These are phyloP conservation scores for Candida ovalis DNA, from an alignment of 805 yeast genomes.

Conservation along the genomic window DNA sequence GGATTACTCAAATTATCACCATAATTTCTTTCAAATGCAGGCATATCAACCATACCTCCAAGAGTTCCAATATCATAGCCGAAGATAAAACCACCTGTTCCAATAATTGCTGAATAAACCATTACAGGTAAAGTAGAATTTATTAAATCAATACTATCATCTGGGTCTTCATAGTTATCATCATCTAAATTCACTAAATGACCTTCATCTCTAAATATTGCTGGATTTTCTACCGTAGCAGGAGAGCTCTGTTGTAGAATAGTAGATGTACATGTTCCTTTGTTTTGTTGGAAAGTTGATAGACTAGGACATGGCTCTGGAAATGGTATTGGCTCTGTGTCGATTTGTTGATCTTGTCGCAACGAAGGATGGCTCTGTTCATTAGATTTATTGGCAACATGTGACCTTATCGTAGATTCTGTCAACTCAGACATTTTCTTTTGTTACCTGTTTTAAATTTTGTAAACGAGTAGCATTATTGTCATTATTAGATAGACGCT, in stretches of 20 bases:
- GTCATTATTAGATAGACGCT: no score
- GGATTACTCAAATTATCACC: constrained; percentile 18
- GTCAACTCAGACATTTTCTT: no score
- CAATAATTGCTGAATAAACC: constrained; percentile 23
- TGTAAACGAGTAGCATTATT: no score
- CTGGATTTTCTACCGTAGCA: background rate
- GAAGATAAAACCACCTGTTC: constrained; percentile 32
- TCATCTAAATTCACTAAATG: background rate
- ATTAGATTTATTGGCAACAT: no score
- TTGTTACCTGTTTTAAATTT: no score
- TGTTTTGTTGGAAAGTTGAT: no score
- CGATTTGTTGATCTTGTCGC: no score
- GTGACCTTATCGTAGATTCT: no score
- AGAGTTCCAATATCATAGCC: constrained; percentile 37
- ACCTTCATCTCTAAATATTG: background rate
- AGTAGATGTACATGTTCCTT: no score
- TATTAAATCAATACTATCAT: constrained; percentile 8
- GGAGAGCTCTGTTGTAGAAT: background rate
- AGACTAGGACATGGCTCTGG: no score
- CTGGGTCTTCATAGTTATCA: background rate
- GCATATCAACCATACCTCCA: constrained; percentile 32
- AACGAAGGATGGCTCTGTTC: no score
- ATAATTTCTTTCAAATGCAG: constrained; percentile 21
- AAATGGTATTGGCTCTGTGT: no score
- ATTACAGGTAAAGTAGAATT: constrained; percentile 22